These are phyloP conservation scores for Boletus edulis DNA, from an alignment of 768 basidiomycete genomes.

Conservation along the genomic window DNA sequence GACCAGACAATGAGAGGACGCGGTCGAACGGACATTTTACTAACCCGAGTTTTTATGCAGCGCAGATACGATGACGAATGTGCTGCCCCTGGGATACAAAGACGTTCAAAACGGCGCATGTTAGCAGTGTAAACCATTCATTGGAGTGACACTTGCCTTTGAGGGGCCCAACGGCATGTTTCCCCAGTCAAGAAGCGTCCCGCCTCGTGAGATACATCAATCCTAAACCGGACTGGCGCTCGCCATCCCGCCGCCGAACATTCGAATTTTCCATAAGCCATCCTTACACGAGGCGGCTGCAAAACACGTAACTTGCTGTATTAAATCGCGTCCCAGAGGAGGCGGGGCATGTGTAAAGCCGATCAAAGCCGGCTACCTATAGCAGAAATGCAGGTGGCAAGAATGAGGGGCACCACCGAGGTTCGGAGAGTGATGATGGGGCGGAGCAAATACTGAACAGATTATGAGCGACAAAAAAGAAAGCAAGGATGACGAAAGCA, in stretches of 20 bases:
- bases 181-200: background rate
- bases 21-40: background rate
- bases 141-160: constrained; percentile 17
- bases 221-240: constrained; percentile 4
- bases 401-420: too few relatives aligned
- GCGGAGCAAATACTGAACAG: too few relatives aligned
- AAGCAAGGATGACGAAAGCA: too few relatives aligned
- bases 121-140: constrained; percentile 4
- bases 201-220: background rate
- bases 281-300: background rate
- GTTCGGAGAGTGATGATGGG: too few relatives aligned
- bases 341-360: background rate
- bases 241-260: constrained; percentile 14
- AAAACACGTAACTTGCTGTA: constrained; percentile 22
- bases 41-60: constrained; percentile 16
- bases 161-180: background rate
- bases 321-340: background rate
- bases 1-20: background rate
- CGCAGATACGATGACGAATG: background rate
- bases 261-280: background rate
- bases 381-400: background rate
- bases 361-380: background rate
- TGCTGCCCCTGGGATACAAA: background rate
- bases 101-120: background rate
- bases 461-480: too few relatives aligned